Percentiles rank a stretch among this genome's conserved stretches.
Conservation (phyloP, 2,329 filamentous ascomycete genomes). For the Cercospora citrullina region DNA sequence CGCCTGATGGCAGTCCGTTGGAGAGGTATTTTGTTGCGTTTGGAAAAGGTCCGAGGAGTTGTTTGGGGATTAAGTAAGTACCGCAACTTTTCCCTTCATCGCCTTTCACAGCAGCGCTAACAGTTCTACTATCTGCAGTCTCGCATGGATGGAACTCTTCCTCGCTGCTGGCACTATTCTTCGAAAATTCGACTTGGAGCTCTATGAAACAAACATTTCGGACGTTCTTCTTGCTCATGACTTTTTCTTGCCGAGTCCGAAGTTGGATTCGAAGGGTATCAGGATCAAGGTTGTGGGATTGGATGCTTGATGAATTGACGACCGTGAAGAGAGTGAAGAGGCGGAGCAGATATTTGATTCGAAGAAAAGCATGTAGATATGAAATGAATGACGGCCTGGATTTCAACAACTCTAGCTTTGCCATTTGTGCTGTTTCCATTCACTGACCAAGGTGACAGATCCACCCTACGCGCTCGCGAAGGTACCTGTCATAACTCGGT, state of each 20-base stretch:
- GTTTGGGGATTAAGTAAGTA: slow-evolving; percentile 35
- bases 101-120: no score
- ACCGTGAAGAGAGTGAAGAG: background rate
- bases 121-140: slow-evolving; percentile 1
- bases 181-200: slow-evolving; percentile 27
- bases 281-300: slow-evolving; percentile 19
- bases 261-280: slow-evolving; percentile 29
- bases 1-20: slow-evolving; percentile 21
- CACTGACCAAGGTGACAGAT: no score
- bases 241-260: slow-evolving; percentile 27
- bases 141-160: slow-evolving; percentile 34
- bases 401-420: background rate
- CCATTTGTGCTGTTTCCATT: no score
- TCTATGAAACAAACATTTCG: slow-evolving; percentile 24
- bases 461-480: no score
- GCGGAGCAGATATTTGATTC: background rate
- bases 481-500: no score
- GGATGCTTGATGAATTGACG: background rate
- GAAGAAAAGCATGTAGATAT: background rate
- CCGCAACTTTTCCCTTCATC: no score
- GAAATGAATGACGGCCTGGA: background rate
- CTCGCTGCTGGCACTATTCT: slow-evolving; percentile 25
- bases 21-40: slow-evolving; percentile 43
- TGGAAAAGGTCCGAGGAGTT: slow-evolving; percentile 38
- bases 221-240: slow-evolving; percentile 26